Conservation (phyloP, 805 yeast species). For the Brettanomyces custersianus region DNA sequence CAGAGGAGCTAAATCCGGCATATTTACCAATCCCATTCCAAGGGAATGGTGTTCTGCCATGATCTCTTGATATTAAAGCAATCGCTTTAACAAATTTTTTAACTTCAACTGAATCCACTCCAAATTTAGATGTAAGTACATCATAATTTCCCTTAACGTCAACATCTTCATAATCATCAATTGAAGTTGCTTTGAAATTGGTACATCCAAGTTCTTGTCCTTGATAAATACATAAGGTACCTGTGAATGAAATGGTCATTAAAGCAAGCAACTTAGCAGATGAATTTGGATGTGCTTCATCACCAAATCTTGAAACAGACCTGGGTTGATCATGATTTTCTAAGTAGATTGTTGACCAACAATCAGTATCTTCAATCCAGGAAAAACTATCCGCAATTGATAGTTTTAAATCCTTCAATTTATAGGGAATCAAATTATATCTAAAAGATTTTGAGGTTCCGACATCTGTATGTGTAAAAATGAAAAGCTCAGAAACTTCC, state of each 20-base stretch:
- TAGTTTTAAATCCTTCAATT: conserved; percentile 32
- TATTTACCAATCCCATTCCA: background rate
- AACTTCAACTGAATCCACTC: background rate
- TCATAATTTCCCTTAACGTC: conserved; percentile 16
- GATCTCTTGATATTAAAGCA: conserved; percentile 3
- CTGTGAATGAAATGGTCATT: conserved; percentile 38
- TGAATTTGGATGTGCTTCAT: conserved; percentile 25
- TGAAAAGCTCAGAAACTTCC: conserved; percentile 34
- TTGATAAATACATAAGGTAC: conserved; percentile 49
- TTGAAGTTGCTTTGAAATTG: conserved; percentile 37
- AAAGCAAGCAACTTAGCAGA: conserved; percentile 42
- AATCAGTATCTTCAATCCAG: conserved; percentile 40
- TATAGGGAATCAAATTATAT: conserved; percentile 26
- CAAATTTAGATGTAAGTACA: background rate
- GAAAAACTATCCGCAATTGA: conserved; percentile 27
- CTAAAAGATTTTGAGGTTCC: conserved; percentile 30
- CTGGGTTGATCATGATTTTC: conserved; percentile 58
- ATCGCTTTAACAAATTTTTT: background rate
- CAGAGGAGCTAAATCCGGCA: conserved; percentile 14
- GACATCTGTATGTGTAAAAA: conserved; percentile 26
- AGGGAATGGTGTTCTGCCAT: conserved; percentile 6
- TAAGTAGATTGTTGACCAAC: conserved; percentile 46
- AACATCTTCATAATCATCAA: conserved; percentile 43
- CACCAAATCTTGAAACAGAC: conserved; percentile 42
- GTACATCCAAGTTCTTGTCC: conserved; percentile 56